phyloP scores from a whole-genome alignment of 2,329 filamentous ascomycete species.

The Talaromyces sp. region DNA sequence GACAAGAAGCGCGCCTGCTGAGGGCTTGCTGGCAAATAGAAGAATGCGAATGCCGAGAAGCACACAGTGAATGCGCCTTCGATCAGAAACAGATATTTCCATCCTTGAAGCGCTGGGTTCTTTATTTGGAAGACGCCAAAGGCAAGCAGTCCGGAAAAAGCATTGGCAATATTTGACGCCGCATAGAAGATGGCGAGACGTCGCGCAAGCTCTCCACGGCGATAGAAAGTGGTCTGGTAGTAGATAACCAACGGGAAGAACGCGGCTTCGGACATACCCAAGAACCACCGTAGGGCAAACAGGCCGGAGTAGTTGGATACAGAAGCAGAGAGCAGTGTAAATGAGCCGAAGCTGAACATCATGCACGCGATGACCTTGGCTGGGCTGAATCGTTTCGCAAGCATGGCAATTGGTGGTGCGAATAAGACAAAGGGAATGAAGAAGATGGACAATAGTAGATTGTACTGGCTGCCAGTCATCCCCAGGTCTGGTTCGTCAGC shows the following conservation, averaged over 20 bases:
- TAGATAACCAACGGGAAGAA: constrained; percentile 70
- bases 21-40: constrained; percentile 65
- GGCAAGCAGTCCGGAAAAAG: constrained; percentile 59
- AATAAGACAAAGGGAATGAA: constrained; percentile 72
- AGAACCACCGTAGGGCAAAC: constrained; percentile 65
- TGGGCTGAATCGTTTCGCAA: constrained; percentile 67
- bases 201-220: constrained; percentile 66
- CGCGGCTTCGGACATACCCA: constrained; percentile 65
- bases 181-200: constrained; percentile 73
- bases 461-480: constrained; percentile 64
- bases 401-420: constrained; percentile 62
- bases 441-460: constrained; percentile 67
- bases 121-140: constrained; percentile 61
- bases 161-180: constrained; percentile 68
- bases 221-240: constrained; percentile 65
- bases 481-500: constrained; percentile 44
- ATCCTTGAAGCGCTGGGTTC: constrained; percentile 46
- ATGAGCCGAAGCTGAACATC: constrained; percentile 66
- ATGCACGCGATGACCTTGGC: constrained; percentile 62
- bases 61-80: constrained; percentile 59
- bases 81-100: constrained; percentile 56
- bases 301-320: constrained; percentile 62
- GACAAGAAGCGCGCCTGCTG: constrained; percentile 63
- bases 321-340: constrained; percentile 59
- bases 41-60: constrained; percentile 63